phyloP scores from a whole-genome alignment of 495 filamentous ascomycete species.

The Penicillium antarcticum region DNA sequence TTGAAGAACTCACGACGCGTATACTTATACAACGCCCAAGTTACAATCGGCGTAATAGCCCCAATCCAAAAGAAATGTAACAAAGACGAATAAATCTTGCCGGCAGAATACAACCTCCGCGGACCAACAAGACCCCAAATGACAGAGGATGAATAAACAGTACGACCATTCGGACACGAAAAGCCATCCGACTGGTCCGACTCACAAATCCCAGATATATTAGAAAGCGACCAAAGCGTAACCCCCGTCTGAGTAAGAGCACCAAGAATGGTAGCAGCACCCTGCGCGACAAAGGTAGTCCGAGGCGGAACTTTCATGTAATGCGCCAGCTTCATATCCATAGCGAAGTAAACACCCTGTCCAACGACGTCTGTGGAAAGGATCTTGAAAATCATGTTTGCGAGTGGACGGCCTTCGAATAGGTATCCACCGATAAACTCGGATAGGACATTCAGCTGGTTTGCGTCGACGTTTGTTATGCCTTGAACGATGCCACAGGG shows the following conservation, averaged over 20 bases:
- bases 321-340: constrained; percentile 43
- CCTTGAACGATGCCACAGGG: constrained; percentile 86
- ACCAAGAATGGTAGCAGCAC: constrained; percentile 36
- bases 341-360: constrained; percentile 31
- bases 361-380: constrained; percentile 22
- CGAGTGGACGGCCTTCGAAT: constrained; percentile 28
- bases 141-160: constrained; percentile 39
- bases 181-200: constrained; percentile 32
- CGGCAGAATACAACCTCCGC: constrained; percentile 19
- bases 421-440: constrained; percentile 36
- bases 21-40: constrained; percentile 30
- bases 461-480: constrained; percentile 79
- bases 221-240: constrained; percentile 39
- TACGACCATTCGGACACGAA: constrained; percentile 39
- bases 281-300: constrained; percentile 35
- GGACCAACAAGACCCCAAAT: constrained; percentile 42
- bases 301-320: constrained; percentile 42
- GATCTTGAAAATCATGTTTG: constrained; percentile 35
- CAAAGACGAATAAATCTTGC: constrained; percentile 24
- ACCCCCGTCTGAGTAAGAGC: constrained; percentile 39
- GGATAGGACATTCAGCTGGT: constrained; percentile 42
- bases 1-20: constrained; percentile 34
- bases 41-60: constrained; percentile 30
- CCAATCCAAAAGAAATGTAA: constrained; percentile 36
- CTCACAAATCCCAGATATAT: constrained; percentile 35